Base-by-base conservation (phyloP, 345 rosid genomes). In the Ceriops zippeliana region DNA sequence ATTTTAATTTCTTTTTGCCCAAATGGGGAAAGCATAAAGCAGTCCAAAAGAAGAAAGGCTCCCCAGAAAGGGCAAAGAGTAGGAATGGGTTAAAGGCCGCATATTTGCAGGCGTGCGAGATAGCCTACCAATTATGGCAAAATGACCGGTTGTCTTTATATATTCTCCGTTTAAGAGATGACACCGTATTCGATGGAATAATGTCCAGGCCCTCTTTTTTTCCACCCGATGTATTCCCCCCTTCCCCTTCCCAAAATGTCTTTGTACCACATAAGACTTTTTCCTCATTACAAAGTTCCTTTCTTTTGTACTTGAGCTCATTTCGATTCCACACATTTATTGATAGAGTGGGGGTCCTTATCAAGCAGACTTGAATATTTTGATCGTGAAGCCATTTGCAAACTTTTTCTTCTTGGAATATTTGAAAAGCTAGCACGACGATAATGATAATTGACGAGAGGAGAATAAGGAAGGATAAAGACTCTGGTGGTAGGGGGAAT, bases 21-120 rank as follows among this genome's bases (percentile, higher is more conserved):
- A 65, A 72, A 63, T 15, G 74, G 76, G 70, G 70, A 68, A 77
- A 68, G 68, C 53, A 64, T 37, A 34, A 63, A 51, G 26, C 19
- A 20, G 58, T 51, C 28, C 15, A 20, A 57, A 30, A 24, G 54
- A 58, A 27, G 53, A 21, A 13, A 31, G 53, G 62, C 53, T 46
- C 74, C 26, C 71, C 38, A 46, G 73, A 69, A 34, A 62, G 74
- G 68, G 27, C 47, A 24, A 24, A 61, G 38, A 64, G 68, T 30
- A 69, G 15, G 57, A 60, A 63, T 34, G 37, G 61, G 65, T 42
- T 1, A 1, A 34, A 13, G 32, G 52, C 56, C 32, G n/a, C 16
- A n/a, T 1, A 31, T 52, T 58, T 28, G 16, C 46, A 5, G 58
- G 20, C 20, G 6, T 17, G 26, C n/a, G 26, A 34, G 8, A 0